These are phyloP conservation scores for Purshia tridentata DNA, from an alignment of 306 rosid species.

Conservation along the genomic window DNA sequence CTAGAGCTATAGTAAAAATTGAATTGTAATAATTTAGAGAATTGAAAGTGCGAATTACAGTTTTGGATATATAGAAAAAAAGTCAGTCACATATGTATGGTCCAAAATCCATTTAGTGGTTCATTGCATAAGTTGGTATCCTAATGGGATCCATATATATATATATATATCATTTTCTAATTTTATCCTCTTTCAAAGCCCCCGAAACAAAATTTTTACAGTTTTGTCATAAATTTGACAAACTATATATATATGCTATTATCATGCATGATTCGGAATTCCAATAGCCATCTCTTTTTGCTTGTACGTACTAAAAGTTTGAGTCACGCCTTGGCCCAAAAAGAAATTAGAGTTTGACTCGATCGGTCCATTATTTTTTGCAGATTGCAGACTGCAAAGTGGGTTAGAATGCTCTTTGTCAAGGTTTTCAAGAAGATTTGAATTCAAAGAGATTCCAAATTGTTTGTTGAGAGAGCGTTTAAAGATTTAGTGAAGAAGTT, in stretches of 20 bases:
- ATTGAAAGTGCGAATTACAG: background rate
- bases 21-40: background rate
- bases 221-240: background rate
- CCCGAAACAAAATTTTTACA: background rate
- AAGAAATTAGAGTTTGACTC: background rate
- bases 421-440: too few species aligned
- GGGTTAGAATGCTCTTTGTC: background rate
- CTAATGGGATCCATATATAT: background rate
- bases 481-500: too few species aligned
- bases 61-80: background rate
- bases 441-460: background rate
- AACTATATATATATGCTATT: background rate
- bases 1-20: background rate
- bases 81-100: constrained; percentile 8
- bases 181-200: background rate
- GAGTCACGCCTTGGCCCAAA: background rate
- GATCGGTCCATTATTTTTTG: background rate
- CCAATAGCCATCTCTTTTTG: background rate
- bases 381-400: constrained; percentile 4
- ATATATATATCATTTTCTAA: background rate
- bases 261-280: background rate
- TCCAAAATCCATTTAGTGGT: background rate
- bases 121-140: constrained; percentile 4
- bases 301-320: background rate
- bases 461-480: background rate